These are phyloP conservation scores for Rhizoclosmatium sp. DNA, from an alignment of 192 early-diverging fungal genomes.

Conservation along the genomic window DNA sequence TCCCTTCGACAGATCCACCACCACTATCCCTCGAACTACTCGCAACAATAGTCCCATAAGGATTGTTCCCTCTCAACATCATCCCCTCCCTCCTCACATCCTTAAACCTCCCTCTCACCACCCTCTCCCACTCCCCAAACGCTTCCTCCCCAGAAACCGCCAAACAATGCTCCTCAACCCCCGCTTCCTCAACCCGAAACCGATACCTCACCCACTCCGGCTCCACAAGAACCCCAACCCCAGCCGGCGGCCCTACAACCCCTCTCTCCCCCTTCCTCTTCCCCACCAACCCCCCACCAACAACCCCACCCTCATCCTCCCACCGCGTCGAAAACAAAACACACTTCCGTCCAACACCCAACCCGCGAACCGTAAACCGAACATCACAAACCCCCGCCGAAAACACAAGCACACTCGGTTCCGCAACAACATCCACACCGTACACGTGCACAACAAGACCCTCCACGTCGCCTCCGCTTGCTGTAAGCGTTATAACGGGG, in stretches of 20 bases:
- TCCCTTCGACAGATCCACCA: neutral
- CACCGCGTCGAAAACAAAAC: constrained; percentile 14
- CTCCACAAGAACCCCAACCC: constrained; percentile 29
- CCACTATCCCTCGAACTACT: neutral
- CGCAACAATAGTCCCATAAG: constrained; percentile 1
- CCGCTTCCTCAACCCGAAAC: constrained; percentile 29
- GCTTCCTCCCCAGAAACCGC: constrained; percentile 14
- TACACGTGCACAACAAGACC: constrained; percentile 5
- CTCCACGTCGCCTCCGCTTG: neutral
- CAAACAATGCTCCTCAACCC: constrained; percentile 10
- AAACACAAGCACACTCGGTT: constrained; percentile 21
- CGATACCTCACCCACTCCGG: constrained; percentile 30
- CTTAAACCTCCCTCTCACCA: neutral
- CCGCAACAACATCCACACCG: constrained; percentile 17
- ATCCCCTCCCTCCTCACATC: neutral
- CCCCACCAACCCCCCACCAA: neutral
- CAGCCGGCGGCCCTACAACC: constrained; percentile 15
- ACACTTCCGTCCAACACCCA: constrained; percentile 11
- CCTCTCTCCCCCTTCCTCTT: neutral
- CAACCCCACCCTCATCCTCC: neutral
- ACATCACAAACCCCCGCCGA: neutral
- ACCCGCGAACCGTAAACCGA: neutral
- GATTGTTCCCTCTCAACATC: constrained; percentile 26
- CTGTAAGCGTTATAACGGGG: neutral
- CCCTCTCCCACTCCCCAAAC: constrained; percentile 14